Evolutionary conservation across 2,329 filamentous ascomycete genomes (phyloP), one percentile per base, ranked within the genome.

Genomic region (Pestalotiopsis sp.): DNA sequence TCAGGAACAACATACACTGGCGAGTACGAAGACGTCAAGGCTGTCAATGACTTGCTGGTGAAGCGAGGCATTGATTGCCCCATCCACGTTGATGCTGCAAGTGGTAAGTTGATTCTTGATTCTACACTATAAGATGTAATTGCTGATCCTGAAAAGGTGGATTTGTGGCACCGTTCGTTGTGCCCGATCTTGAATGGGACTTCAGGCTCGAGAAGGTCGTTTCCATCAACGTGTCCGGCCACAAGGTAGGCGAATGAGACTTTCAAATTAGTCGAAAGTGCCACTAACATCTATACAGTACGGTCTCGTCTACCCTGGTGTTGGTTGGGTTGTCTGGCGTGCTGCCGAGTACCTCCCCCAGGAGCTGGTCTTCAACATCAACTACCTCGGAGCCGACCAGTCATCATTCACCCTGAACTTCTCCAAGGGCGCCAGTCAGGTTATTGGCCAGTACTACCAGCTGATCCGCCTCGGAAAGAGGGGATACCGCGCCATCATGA

Each of bases 291-390:
- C 61, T 14, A 9, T 13, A 62, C 70, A 85, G 84, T 89, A 89
- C 72, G 85, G 86, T 23, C 84, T 90, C 23, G 85, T 97, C 64
- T 97, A 98, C 78, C 95, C 95, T 0, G 95, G 95, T 79, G 93
- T 98, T 14, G 95, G 95, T 69, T 98, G 95, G 95, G 90, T 95
- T 12, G 86, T 98, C 73, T 98, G 95, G 94, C 90, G 95, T 62
- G 89, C 90, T 52, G 89, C 93, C 65, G 91, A 96, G 79, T 96
- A 87, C 81, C 87, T 97, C 2, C 95, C 95, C 7, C 87, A 95
- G 78, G 95, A 98, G 77, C 90, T 98, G 25, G 94, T 98, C 76
- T 98, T 98, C 89, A 98, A 97, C 87, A 98, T 98, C 88, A 98
- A 98, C 87, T 98, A 98, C 83, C 91, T 98, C 5, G 95, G 95